A percentile compares a stretch with the other conserved stretches of the same genome.
Evolutionary conservation across 768 basidiomycete genomes (phyloP).

Genomic region (Leccinum sublutescens): DNA sequence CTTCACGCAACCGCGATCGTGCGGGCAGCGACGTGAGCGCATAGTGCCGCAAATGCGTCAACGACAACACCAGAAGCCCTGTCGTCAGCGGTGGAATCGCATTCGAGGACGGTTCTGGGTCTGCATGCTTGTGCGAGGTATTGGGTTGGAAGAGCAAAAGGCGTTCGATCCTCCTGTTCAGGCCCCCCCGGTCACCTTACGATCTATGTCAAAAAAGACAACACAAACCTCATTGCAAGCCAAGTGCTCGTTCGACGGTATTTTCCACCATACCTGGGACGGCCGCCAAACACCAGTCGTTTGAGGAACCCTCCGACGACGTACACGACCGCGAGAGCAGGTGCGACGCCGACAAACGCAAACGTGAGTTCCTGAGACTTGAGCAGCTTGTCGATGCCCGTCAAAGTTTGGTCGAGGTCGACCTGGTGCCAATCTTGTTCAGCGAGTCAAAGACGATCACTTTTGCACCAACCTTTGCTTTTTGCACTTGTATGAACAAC

Average conservation of each 20-base stretch:
- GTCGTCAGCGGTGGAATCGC: constrained; percentile 54
- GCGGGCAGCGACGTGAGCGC: constrained; percentile 56
- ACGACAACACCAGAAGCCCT: constrained; percentile 70
- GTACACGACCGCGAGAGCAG: constrained; percentile 80
- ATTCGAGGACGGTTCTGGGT: constrained; percentile 13
- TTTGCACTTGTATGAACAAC: constrained; percentile 90
- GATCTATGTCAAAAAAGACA: not conserved
- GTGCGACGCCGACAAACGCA: constrained; percentile 95
- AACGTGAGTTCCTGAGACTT: constrained; percentile 95
- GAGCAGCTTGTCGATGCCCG: constrained; percentile 90
- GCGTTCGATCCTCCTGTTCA: constrained; percentile 60
- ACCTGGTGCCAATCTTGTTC: constrained; percentile 47
- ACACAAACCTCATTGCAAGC: constrained; percentile 63
- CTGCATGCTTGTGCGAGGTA: constrained; percentile 15
- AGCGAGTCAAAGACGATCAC: not conserved
- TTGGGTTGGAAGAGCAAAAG: constrained; percentile 54
- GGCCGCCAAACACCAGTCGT: constrained; percentile 49
- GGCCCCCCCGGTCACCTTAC: constrained; percentile 1
- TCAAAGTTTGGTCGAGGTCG: constrained; percentile 86
- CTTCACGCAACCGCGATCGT: constrained; percentile 62
- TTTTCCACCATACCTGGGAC: constrained; percentile 58
- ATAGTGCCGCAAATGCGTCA: constrained; percentile 64
- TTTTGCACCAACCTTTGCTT: constrained; percentile 68
- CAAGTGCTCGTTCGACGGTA: constrained; percentile 56
- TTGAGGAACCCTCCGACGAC: constrained; percentile 53